Evolutionary conservation across 106 monocot species (phyloP), one percentile per base, ranked within the genome.

Genomic region (Dendrobium officinale): DNA sequence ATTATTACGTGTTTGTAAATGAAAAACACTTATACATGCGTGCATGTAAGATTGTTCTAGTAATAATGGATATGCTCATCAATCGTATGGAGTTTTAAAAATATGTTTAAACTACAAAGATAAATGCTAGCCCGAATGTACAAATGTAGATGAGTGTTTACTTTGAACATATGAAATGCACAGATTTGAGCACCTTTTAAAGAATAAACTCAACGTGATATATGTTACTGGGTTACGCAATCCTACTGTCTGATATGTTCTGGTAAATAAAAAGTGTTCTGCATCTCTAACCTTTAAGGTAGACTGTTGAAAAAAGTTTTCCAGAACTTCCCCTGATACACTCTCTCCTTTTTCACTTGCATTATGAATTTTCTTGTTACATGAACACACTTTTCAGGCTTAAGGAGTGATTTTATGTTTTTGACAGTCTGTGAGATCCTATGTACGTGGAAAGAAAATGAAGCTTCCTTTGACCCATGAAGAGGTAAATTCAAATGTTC

Each of bases 401-500:
- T 16, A 17, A 33, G 11, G 40, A 40, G 40, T 37, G 16, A 40
- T 72, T 72, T 47, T 87, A 37, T 75, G 9, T 55, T 67, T 81
- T 90, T 87, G 42, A 72, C 89, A 94, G 94, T 58, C 84, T 86
- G 91, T 82, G 77, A 79, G 89, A 78, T 83, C 86, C 84, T 83
- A 95, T 42, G 84, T 94, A 27, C 92, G 97, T 91, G 97, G 94
- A 86, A 98, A 95, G 78, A 85, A 88, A 83, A 80, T 94, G 73
- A 87, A 89, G 49, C 85, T 24, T 22, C 88, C 97, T 49, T 75
- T 98, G 78, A 72, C 81, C 19, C 47, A 74, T 77, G 86, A 88
- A 55, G 97, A 98, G 97, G 97, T 98, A 83, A 72, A 9, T 72
- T 66, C 64, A 26, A 5, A 66, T 66, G 9, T 26, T 66, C 2